Base-by-base conservation (phyloP, 2,329 filamentous ascomycete genomes). In the Fusarium proliferatum region DNA sequence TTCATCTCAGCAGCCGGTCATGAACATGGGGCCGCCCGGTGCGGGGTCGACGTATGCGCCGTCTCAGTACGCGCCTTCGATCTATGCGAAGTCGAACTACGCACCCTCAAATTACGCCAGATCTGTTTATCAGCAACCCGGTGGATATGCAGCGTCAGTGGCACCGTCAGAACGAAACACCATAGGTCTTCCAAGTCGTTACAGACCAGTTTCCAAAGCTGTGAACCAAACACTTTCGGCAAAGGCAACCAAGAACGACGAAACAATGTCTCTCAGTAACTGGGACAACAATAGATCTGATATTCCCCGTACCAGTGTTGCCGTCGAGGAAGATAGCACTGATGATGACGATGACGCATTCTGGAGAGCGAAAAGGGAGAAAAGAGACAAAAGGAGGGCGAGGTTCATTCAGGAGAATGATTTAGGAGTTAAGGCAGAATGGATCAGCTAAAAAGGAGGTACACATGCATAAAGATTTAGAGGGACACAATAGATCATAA, bases 151-250 rank as follows among this genome's bases (percentile, higher is more conserved):
- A 7, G 11, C 42, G 6, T 74, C 72, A 9, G 61, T 72, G 9
- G 60, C 72, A 9, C 72, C 72, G 5, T 66, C 72, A 5, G 72
- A 74, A 39, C 63, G 72, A 4, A 74, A 67, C 26, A 74, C 51
- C 1, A n/a, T 74, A 3, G 71, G 72, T 19, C 52, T 74, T 15
- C 72, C 72, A 7, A 74, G 71, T 19, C 67, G 72, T 2, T 74
- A 74, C 38, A 61, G 71, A 12, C 38, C 72, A 9, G 72, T 74
- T 5, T 72, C 72, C 4, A 74, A 61, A 33, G 19, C 38, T n/a
- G 30, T 23, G 1, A 64, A 23, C 4, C 61, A 70, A 33, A 15
- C 16, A 5, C 38, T 28, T 4, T 19, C 19, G 9, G 28, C 8
- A 6, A 70, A 16, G 19, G 36, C 41, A 5, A 33, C 15, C 6